Evolutionary conservation across 495 filamentous ascomycete species (phyloP), one percentile per base, ranked within the genome.

Genomic region (Cenococcum geophilum): DNA sequence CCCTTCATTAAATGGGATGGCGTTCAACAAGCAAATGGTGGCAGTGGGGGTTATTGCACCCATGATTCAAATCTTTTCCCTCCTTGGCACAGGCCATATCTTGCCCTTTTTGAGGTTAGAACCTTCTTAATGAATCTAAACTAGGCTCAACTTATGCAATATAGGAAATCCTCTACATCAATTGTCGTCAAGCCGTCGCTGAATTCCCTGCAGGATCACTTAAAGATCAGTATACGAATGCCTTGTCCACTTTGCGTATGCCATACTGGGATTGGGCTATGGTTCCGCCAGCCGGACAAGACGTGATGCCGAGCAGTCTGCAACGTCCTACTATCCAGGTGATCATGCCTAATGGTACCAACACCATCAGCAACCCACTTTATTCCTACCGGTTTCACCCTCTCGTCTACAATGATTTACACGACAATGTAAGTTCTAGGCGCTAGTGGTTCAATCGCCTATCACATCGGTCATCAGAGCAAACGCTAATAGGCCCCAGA

Each of bases 231-330:
- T 81, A 82, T 63, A 70, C 72, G 48, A 65, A 64, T 0, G 82
- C 82, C 49, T 82, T 83, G 0, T 53, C 66, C 23, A 74, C 76
- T n/a, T 84, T 86, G 64, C 78, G 85, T 16, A 76, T 83, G 21
- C 85, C 85, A 4, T 89, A 84, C 69, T 86, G 83, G 83, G 85
- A 88, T 62, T 89, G 83, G 84, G 83, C 85, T 27, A 73, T 76
- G 22, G 60, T 60, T 14, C 78, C 81, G n/a, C 73, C 82, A 22
- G 53, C 47, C 12, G 72, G 75, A 0, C 72, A 78, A 55, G 72
- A 73, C 59, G 74, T 78, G 4, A 73, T 82, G 37, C 82, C 84
- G 4, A 18, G 51, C 16, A 80, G 76, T 57, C 67, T 87, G 51
- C 73, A 76, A 5, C 70, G 70, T 22, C 71, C 70, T 25, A 71